phyloP scores from a whole-genome alignment of 768 basidiomycete species.

The Saitozyma podzolica region DNA sequence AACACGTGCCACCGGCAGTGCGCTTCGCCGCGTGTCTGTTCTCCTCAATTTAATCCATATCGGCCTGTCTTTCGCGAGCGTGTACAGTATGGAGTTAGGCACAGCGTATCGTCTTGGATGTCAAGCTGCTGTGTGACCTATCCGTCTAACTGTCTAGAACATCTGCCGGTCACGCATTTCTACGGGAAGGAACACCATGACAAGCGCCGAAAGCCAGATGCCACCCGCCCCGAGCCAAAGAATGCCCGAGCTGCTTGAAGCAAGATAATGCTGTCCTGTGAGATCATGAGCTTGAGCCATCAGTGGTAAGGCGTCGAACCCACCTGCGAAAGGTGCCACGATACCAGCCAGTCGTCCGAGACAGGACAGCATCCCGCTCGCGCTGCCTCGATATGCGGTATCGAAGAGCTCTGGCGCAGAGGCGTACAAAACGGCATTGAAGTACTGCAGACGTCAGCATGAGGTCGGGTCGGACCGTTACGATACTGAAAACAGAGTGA shows the following conservation, averaged over 20 bases:
- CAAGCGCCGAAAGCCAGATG: constrained; percentile 38
- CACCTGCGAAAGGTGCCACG: constrained; percentile 48
- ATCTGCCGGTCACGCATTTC: constrained; percentile 51
- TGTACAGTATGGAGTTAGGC: too few relatives aligned
- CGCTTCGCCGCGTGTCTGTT: too few relatives aligned
- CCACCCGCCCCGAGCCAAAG: constrained; percentile 48
- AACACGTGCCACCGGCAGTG: too few relatives aligned
- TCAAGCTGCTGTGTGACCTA: too few relatives aligned
- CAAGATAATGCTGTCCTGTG: constrained; percentile 31
- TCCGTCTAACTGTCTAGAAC: constrained; percentile 24
- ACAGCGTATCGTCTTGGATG: too few relatives aligned
- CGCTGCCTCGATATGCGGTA: constrained; percentile 46
- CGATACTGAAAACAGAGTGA: background rate
- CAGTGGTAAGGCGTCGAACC: too few relatives aligned
- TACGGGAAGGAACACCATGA: constrained; percentile 46
- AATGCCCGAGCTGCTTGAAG: constrained; percentile 32
- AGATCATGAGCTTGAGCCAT: background rate
- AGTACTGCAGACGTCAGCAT: constrained; percentile 29
- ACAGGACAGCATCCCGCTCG: constrained; percentile 45
- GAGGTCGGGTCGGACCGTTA: background rate
- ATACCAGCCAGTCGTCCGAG: constrained; percentile 45
- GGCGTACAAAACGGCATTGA: constrained; percentile 53
- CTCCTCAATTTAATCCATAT: too few relatives aligned
- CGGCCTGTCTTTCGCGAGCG: too few relatives aligned
- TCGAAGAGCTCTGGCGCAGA: constrained; percentile 51